Base-by-base conservation (phyloP, 2,329 filamentous ascomycete species). In the Aspergillus uvarum region DNA sequence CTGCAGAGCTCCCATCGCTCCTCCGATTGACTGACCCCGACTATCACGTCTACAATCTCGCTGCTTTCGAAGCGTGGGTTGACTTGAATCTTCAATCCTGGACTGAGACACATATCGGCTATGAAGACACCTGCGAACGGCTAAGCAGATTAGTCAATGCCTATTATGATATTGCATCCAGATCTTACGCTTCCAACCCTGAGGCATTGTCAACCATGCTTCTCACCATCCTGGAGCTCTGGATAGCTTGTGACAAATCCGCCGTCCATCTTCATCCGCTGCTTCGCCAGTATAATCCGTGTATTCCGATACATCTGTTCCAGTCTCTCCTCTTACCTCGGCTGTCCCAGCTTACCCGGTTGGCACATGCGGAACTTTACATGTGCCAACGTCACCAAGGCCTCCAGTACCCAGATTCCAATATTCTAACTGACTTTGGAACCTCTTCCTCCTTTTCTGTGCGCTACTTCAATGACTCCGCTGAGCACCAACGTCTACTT, bases 211-310 rank as follows among this genome's bases (percentile, higher is more conserved):
- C 87, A 0, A 61, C 80, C 4, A 86, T 87, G 81, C 59, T 86
- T 2, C 75, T 89, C 0, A 84, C 81, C 0, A 65, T 83, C 0
- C 64, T 86, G 2, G 84, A 88, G 56, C 68, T 89, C 0, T 89
- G 86, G 87, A 68, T 84, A 7, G 82, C 82, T 0, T 79, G 81
- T 32, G 86, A 89, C 61, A 81, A 74, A 54, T 74, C 76, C 2
- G 80, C 81, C 0, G 72, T 76, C 1, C 14, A 58, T 1, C 58
- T 72, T 0, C 73, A 77, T n/a, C 72, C 77, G 0, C 61, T 84
- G 5, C 66, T 88, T 0, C 7, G 5, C 0, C 68, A 83, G 0
- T 88, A 85, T 61, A 67, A 77, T 6, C 76, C 81, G 0, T 79
- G 79, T 4, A 68, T 88, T 0, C 76, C 77, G 48, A 7, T 29